Percentiles rank a stretch among this genome's conserved stretches.
Evolutionary conservation across 768 basidiomycete species (phyloP).

Genomic region (Tylopilus balloui): DNA sequence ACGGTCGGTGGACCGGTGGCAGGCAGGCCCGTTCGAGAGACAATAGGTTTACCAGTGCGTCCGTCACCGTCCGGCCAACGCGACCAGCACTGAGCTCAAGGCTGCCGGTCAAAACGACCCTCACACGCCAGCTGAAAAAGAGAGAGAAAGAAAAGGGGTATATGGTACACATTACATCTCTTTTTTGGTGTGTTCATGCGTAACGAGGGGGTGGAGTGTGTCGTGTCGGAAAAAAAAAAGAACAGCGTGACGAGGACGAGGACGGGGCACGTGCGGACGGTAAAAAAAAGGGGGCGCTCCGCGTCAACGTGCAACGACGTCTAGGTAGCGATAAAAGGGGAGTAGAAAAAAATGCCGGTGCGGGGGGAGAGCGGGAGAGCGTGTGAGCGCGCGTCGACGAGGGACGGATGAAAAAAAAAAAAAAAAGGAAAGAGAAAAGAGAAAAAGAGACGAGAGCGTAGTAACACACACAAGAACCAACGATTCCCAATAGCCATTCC

Average conservation of each 20-base stretch:
- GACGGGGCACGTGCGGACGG: too few species aligned
- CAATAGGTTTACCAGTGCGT: too few species aligned
- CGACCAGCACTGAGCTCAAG: neutral
- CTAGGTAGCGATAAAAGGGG: neutral
- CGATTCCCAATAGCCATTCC: conserved; percentile 12
- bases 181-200: neutral
- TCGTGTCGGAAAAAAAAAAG: neutral
- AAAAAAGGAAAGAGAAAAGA: neutral
- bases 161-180: conserved; percentile 7
- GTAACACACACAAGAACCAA: conserved; percentile 8
- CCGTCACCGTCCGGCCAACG: too few species aligned
- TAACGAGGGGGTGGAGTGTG: neutral
- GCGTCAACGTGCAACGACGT: too few species aligned
- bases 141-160: neutral
- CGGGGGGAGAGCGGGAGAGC: neutral
- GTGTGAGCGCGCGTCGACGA: neutral
- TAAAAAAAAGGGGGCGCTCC: too few species aligned
- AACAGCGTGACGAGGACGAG: too few species aligned
- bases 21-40: too few species aligned
- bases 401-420: neutral
- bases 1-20: too few species aligned
- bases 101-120: too few species aligned
- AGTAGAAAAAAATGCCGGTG: neutral
- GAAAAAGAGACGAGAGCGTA: conserved; percentile 1
- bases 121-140: neutral